Percentiles rank a stretch among this genome's conserved stretches.
phyloP scores from a whole-genome alignment of 257 asterid genomes.

The Gentiana dahurica region DNA sequence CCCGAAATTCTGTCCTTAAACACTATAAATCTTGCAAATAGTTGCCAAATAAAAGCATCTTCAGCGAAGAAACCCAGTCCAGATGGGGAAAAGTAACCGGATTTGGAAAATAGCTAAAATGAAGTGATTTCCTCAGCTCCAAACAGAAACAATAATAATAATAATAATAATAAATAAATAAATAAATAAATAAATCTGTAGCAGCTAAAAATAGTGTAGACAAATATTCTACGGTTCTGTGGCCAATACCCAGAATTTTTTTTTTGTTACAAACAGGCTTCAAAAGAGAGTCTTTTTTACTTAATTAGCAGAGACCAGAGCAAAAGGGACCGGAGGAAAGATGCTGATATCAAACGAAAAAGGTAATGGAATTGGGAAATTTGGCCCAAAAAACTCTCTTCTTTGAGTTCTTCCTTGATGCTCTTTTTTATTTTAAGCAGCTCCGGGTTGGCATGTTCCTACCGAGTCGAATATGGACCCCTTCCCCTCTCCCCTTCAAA shows the following conservation, averaged over 20 bases:
- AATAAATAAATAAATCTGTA: slow-evolving; percentile 3
- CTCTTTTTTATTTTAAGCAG: too few relatives aligned
- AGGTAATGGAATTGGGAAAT: too few relatives aligned
- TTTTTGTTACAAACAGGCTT: too few relatives aligned
- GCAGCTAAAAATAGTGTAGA: slow-evolving; percentile 3
- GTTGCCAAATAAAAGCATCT: neutral
- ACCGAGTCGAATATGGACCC: too few relatives aligned
- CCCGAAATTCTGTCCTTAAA: slow-evolving; percentile 13
- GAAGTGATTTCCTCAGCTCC: neutral
- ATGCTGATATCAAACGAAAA: too few relatives aligned
- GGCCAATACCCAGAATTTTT: neutral
- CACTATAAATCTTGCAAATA: slow-evolving; percentile 5
- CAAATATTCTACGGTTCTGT: neutral
- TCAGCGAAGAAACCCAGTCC: neutral
- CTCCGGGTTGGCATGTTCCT: too few relatives aligned
- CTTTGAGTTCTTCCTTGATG: too few relatives aligned
- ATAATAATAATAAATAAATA: neutral
- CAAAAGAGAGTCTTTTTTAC: too few relatives aligned
- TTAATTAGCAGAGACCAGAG: too few relatives aligned
- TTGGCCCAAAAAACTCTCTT: too few relatives aligned
- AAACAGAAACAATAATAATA: neutral
- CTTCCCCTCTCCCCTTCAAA: too few relatives aligned
- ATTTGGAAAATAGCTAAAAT: neutral
- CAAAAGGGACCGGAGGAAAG: too few relatives aligned
- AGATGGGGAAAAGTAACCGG: neutral